Percentiles rank a stretch among this genome's conserved stretches.
Evolutionary conservation across 495 filamentous ascomycete species (phyloP).

Genomic region (Friedmanniomyces simplex): DNA sequence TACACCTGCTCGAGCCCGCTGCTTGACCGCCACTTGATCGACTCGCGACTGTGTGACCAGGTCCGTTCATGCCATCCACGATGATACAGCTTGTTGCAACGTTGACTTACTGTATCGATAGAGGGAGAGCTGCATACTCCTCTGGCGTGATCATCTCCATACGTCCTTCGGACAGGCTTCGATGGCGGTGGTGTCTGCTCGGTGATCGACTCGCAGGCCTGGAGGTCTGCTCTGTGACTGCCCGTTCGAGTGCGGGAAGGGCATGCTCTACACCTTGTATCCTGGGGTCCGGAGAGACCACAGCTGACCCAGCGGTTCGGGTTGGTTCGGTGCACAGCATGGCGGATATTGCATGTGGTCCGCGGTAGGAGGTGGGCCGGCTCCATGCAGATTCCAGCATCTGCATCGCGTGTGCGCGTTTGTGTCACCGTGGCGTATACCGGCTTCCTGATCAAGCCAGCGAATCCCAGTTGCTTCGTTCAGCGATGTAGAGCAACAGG

Average conservation of each 20-base stretch:
- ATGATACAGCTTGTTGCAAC: background rate
- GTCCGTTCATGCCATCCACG: background rate
- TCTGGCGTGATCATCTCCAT: constrained; percentile 15
- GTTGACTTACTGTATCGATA: constrained; percentile 24
- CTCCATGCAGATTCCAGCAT: background rate
- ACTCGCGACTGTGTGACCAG: too few species aligned
- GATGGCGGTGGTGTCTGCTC: background rate
- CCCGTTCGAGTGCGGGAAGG: background rate
- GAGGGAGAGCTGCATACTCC: constrained; percentile 23
- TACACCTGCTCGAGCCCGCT: background rate
- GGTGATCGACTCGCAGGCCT: background rate
- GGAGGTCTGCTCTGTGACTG: background rate
- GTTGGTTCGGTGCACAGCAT: constrained; percentile 1
- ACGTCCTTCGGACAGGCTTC: background rate
- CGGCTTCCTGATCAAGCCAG: background rate
- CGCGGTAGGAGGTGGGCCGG: background rate
- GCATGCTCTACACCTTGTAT: background rate
- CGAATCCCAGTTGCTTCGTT: background rate
- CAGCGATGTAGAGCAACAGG: background rate
- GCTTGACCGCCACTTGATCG: background rate
- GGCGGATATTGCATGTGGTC: background rate
- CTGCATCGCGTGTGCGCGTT: background rate
- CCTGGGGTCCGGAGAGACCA: background rate
- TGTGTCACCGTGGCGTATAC: background rate
- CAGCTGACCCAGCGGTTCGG: background rate